phyloP scores from a whole-genome alignment of 148 eudicot species.

The Rhododendron griersonianum region DNA sequence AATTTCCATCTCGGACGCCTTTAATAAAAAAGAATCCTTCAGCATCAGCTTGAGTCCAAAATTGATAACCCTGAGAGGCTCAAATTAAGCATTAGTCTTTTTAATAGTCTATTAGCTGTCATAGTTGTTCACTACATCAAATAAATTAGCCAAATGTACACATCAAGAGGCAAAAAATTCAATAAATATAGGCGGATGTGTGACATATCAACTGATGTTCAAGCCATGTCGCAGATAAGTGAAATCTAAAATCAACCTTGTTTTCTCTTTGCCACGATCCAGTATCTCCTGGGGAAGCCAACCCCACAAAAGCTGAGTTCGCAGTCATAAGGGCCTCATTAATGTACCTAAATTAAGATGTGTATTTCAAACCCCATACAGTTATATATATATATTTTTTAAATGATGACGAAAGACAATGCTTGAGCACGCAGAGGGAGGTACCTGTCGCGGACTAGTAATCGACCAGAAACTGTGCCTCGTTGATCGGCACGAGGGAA shows the following conservation, averaged over 20 bases:
- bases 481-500: constrained; percentile 45
- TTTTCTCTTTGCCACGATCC: constrained; percentile 65
- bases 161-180: not conserved
- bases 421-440: not conserved
- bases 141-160: not conserved
- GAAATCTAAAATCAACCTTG: constrained; percentile 31
- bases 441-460: constrained; percentile 68
- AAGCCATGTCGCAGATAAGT: not conserved
- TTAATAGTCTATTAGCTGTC: not conserved
- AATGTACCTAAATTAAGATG: constrained; percentile 15
- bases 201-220: not conserved
- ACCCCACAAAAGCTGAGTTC: constrained; percentile 51
- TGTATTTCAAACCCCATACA: not conserved
- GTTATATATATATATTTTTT: not conserved
- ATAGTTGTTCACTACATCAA: not conserved
- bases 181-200: not conserved
- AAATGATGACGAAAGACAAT: not conserved
- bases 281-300: constrained; percentile 47
- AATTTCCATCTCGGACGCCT: constrained; percentile 31
- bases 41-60: constrained; percentile 50
- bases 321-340: constrained; percentile 24
- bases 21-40: constrained; percentile 41
- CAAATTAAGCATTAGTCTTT: not conserved
- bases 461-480: constrained; percentile 54
- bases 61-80: constrained; percentile 63